Base-by-base conservation (phyloP, 2,329 filamentous ascomycete species). In the Bipolaris cookei region DNA sequence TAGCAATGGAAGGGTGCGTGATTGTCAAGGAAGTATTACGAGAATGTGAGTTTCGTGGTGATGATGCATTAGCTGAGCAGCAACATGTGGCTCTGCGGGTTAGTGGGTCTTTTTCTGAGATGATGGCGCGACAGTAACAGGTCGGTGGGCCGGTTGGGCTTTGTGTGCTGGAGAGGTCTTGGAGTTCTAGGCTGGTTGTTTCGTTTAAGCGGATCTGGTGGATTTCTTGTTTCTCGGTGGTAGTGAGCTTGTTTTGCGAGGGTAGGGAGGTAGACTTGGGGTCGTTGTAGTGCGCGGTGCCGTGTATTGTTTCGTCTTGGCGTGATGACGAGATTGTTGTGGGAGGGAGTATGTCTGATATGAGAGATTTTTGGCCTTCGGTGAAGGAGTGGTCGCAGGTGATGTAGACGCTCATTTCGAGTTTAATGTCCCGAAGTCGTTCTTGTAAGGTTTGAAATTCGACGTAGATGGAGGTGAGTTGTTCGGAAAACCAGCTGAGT, bases 321-420 rank as follows among this genome's bases (percentile, higher is more conserved):
- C 41, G 28, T 14, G 6, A n/a, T 14, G 43, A 10, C 3, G 50
- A 43, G 7, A 43, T 4, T 8, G 67, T 62, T 0, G 67, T 64
- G 28, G 28, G 28, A 30, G 28, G 28, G 28, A 30, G 28, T 1
- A 71, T 48, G 21, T 48, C 58, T 2, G 72, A 67, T 0, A 75
- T 46, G 1, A 75, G 49, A 1, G 70, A 66, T 23, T 70, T 74
- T 54, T 76, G 76, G 59, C 77, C 76, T 44, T 80, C 77, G 2
- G 77, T 79, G 54, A 83, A 77, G 8, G 75, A 70, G 21, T 80
- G 76, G 54, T 84, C 81, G 56, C 82, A 84, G 3, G 84, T 87
- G 42, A 86, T 71, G 62, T 86, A 86, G 10, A 86, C 74, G 30
- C 77, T 81, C 6, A 86, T 71, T 25, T 84, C 80, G 3, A 86